Base-by-base conservation (phyloP, 805 yeast genomes). In the Suhomyces faveliae region DNA sequence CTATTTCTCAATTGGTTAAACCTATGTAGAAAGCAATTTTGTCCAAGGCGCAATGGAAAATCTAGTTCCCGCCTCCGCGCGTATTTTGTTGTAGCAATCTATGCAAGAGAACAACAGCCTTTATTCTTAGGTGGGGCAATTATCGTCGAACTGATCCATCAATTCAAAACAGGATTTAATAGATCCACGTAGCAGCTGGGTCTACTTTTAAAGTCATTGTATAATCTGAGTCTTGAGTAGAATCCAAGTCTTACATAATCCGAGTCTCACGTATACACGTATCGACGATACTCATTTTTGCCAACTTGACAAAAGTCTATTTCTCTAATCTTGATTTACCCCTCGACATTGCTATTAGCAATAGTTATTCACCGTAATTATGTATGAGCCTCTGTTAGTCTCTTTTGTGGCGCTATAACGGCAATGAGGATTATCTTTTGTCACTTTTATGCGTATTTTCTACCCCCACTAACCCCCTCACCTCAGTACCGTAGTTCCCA, bases 401-500 rank as follows among this genome's bases (percentile, higher is more conserved):
- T 27, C 12, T n/a, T 27, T n/a, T 27, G 15, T 27, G 30, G 15
- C 30, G 15, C 12, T 27, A 27, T 20, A 4, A 3, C 37, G 37
- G 37, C 37, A 33, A 33, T 15, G 37, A 15, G 21, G 10, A 17
- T 33, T n/a, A 9, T 33, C 37, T 33, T 13, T 33, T 33, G 37
- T 33, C 37, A 33, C n/a, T 15, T 33, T 33, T 13, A 33, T 17
- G 21, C 21, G 21, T 9, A 33, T 15, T 33, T 33, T 17, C 21
- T 33, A 33, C 37, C 37, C 37, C 37, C 37, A 33, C 37, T 33
- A 15, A 20, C 37, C 37, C 35, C 37, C 37, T 33, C 37, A 17
- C 37, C 19, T 20, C 10, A 10, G 9, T 9, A 33, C 8, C 15
- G 19, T 33, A 15, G 21, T 4, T 33, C 19, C 37, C 37, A 33